Base-by-base conservation (phyloP, 2,329 filamentous ascomycete genomes). In the Verticillium longisporum region DNA sequence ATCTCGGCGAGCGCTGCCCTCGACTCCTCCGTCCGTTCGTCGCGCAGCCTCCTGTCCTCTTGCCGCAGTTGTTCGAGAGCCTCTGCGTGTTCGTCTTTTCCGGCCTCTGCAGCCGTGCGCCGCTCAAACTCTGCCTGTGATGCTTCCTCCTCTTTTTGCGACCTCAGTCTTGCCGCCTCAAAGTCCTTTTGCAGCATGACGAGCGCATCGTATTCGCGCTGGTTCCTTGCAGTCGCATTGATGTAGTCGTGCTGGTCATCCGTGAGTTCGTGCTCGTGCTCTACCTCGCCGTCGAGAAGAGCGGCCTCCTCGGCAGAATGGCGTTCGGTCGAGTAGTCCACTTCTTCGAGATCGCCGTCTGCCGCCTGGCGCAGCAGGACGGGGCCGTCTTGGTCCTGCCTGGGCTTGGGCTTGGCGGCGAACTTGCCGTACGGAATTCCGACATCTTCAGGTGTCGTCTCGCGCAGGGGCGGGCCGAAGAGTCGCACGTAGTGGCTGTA, bases 401-500 rank as follows among this genome's bases (percentile, higher is more conserved):
- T 1, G 33, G n/a, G 41, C 41, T 45, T 32, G 7, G 59, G 56
- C n/a, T 64, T 63, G 15, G 64, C 67, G 11, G 66, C 66, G 32
- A 62, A 64, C 9, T 67, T 67, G 70, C 73, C 57, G 61, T 76
- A 63, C 1, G 78, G 75, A 63, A 77, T 81, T 32, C 75, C 85
- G 4, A 86, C 79, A 72, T 89, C 84, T 61, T 88, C 86, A 1
- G 83, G 80, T 7, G 69, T 73, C 2, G 85, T 88, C 59, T 83
- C 80, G 53, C 87, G 81, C 63, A 90, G 71, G 1, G 92, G 91
- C 37, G 87, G 80, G 1, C 93, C 94, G 72, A 95, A 97, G 15
- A 96, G 76, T 65, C 92, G 82, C 70, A 89, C 86, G 73, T 96
- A 97, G 1, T 96, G 77, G 56, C 77, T 78, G 68, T 89, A 87